Evolutionary conservation across 768 basidiomycete genomes (phyloP), one percentile per base, ranked within the genome.

Genomic region (Chalciporus sphaerocephalus): DNA sequence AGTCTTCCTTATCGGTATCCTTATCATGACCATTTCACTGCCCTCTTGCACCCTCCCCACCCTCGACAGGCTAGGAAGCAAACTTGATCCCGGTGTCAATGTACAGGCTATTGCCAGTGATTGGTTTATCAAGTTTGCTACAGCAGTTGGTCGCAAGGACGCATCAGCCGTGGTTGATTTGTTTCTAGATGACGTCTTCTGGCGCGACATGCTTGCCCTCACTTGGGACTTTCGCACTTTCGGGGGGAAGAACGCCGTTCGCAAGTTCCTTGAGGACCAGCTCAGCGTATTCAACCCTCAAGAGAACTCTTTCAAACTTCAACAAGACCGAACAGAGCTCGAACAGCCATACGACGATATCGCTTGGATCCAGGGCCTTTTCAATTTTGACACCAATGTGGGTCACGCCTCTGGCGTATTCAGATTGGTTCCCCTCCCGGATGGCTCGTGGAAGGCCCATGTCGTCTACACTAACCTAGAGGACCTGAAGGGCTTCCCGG

Each of bases 221-320:
- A 83, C 82, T 15, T 83, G 80, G 80, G 72, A 80, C 47, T 75
- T 82, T 38, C 75, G 80, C 30, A 78, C 80, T 7, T 76, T 84
- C 54, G 69, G 74, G 50, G 71, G 76, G 11, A 61, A 53, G 28
- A 17, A 55, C 2, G 57, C 61, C 7, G 74, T 84, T 32, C 56
- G 45, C 4, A 55, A 58, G 20, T 74, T 82, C 57, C 71, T 81
- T 28, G n/a, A 50, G 5, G 75, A 75, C 38, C 73, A 78, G 21
- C 66, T 83, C 5, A 16, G 36, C 1, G 18, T 45, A 8, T 51
- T 62, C 18, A 33, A 52, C 9, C 56, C 61, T 24, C 42, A 58
- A 25, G 35, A 51, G 1, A 27, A 42, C 3, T 52, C 50, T 1
- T 56, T 70, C 28, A 47, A 44, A 41, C 62, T 69, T 11, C 57